Evolutionary conservation across 371 early-diverging fungal species (phyloP).

Genomic region (Rhizopus microsporus): DNA sequence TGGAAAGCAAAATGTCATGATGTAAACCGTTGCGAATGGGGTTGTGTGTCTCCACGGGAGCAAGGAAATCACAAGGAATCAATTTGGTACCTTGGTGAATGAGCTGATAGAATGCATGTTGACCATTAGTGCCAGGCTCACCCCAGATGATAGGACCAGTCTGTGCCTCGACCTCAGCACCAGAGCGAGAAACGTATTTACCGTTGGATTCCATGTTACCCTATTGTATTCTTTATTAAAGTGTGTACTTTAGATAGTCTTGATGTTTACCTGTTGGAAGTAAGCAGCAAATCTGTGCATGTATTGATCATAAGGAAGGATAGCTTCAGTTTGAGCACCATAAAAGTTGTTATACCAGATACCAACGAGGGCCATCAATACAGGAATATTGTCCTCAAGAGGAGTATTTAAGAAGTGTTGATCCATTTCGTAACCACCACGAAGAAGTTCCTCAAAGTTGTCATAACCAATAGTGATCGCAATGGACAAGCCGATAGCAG

Average conservation of each 20-base stretch:
- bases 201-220: constrained; percentile 99
- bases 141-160: constrained; percentile 99
- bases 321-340: constrained; percentile 93
- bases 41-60: constrained; percentile 89
- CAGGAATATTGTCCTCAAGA: constrained; percentile 91
- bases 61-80: constrained; percentile 95
- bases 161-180: constrained; percentile 74
- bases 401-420: constrained; percentile 89
- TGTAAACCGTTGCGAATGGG: constrained; percentile 78
- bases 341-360: constrained; percentile 98
- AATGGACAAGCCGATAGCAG: constrained; percentile 97
- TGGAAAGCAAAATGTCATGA: constrained; percentile 95
- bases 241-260: not conserved
- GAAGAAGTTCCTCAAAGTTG: constrained; percentile 91
- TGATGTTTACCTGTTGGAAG: constrained; percentile 84
- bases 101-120: constrained; percentile 99
- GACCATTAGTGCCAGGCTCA: constrained; percentile 99
- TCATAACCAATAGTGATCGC: constrained; percentile 94
- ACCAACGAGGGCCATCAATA: constrained; percentile 91
- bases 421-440: constrained; percentile 97
- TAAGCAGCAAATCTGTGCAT: constrained; percentile 96
- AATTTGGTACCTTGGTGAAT: constrained; percentile 99
- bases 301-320: constrained; percentile 99
- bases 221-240: constrained; percentile 20
- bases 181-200: constrained; percentile 88